Percentiles rank a stretch among this genome's conserved stretches.
Evolutionary conservation across 129 eudicot species (phyloP).

Genomic region (Chrysanthemum makinoi): DNA sequence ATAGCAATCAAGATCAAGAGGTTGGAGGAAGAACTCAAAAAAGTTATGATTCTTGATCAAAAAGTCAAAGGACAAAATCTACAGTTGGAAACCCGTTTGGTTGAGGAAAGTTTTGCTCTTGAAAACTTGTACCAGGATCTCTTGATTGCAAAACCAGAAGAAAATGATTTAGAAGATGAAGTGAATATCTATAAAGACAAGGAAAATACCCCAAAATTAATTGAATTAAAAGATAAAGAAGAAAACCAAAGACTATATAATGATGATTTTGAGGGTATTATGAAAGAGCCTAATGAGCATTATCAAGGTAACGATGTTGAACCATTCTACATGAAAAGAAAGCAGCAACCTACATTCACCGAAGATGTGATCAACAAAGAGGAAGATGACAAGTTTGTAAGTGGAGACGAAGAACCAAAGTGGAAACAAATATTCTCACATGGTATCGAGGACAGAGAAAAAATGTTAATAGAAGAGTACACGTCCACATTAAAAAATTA

Average conservation of each 20-base stretch:
- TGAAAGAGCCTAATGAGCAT: background rate
- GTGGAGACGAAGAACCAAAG: constrained; percentile 40
- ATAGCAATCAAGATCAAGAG: constrained; percentile 44
- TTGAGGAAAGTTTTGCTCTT: constrained; percentile 37
- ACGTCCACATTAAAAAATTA: constrained; percentile 50
- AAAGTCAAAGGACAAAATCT: constrained; percentile 30
- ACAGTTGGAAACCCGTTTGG: constrained; percentile 34
- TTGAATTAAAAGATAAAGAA: background rate
- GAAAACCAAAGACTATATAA: background rate
- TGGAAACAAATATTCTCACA: constrained; percentile 43
- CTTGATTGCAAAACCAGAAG: constrained; percentile 30
- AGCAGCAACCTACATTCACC: constrained; percentile 9
- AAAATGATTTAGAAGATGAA: constrained; percentile 21
- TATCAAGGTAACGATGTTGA: background rate
- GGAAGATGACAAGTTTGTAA: constrained; percentile 7
- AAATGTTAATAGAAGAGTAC: constrained; percentile 59
- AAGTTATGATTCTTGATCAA: constrained; percentile 40
- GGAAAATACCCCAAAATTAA: background rate
- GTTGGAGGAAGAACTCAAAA: constrained; percentile 44
- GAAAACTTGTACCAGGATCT: constrained; percentile 46
- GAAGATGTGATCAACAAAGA: constrained; percentile 14
- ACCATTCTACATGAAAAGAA: background rate
- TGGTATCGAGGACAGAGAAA: constrained; percentile 67
- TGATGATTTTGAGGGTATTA: constrained; percentile 1
- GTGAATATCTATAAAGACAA: background rate